Evolutionary conservation across 129 eudicot species (phyloP).

Genomic region (Flaveria sonorensis): DNA sequence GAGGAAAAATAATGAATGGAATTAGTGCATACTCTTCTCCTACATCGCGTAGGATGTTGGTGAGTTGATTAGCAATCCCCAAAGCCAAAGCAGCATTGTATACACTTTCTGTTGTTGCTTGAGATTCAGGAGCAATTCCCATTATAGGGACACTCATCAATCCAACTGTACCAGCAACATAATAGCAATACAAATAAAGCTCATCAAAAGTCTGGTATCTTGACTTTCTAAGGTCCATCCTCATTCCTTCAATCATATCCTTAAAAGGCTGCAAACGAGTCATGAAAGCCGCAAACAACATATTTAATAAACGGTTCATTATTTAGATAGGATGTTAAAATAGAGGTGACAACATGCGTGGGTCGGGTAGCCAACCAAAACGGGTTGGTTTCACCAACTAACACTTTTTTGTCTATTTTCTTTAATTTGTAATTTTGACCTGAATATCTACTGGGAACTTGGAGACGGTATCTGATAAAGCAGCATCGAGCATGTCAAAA

Average conservation of each 20-base stretch:
- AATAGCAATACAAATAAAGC: conserved; percentile 87
- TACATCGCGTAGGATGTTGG: conserved; percentile 94
- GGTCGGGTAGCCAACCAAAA: too few species aligned
- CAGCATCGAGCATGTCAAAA: conserved; percentile 99
- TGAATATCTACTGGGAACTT: conserved; percentile 98
- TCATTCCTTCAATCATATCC: conserved; percentile 99
- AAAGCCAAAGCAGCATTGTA: conserved; percentile 89
- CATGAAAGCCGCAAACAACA: too few species aligned
- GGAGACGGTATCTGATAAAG: conserved; percentile 86
- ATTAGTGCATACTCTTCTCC: conserved; percentile 89
- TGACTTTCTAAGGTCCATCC: conserved; percentile 88
- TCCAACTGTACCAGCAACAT: conserved; percentile 97
- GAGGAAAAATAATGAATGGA: too few species aligned
- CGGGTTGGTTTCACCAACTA: too few species aligned
- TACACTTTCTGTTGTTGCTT: conserved; percentile 84
- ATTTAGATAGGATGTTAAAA: too few species aligned
- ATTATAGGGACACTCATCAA: conserved; percentile 97
- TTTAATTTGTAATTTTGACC: too few species aligned
- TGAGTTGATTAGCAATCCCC: conserved; percentile 93
- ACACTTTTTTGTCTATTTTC: too few species aligned
- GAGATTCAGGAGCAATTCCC: conserved; percentile 91
- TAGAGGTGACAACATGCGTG: too few species aligned
- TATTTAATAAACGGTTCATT: conserved; percentile 7
- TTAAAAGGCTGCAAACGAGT: conserved; percentile 85
- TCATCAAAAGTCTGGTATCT: conserved; percentile 96